Evolutionary conservation across 345 rosid genomes (phyloP), one percentile per base, ranked within the genome.

Genomic region (Noccaea caerulescens): DNA sequence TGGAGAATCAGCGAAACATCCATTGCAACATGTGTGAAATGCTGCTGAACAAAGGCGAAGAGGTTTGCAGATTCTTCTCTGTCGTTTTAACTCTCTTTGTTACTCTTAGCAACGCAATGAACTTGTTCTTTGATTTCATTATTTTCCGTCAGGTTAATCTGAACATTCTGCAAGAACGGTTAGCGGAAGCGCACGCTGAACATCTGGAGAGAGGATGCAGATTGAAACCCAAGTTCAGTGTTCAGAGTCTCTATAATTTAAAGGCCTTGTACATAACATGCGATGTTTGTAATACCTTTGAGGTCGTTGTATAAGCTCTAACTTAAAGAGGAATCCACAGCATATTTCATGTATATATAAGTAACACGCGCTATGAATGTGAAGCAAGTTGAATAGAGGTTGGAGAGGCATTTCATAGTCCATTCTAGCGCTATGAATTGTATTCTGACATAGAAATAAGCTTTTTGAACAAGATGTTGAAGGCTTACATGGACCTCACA

Each of bases 151-250:
- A 90, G 96, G 79, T 89, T 67, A 84, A 77, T 71, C 71, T 91
- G 67, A 86, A 76, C 11, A 70, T 53, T 34, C 13, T 91, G 75
- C 84, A 76, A 66, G 55, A 71, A 50, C 84, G 85, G 43, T 83
- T 93, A 27, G 97, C 85, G 0, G 91, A 84, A 76, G 90, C 75
- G 0, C 96, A 85, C 45, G 50, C 58, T 1, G 89, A 91, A 54
- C 98, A 93, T 76, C 80, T 89, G 8, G 86, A 86, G 57, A 82
- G 79, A 32, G 94, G 97, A 41, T 91, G 98, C 71, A 81, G 82
- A 72, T 75, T 71, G 71, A 86, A 85, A 80, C 97, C 97, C 18
- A 58, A 73, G 64, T 93, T 89, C 56, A 72, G 80, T 63, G 43
- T 83, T 0, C 79, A 87, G 73, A 76, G 77, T 57, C 73, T 58